Evolutionary conservation across 208 protist species (phyloP).

Genomic region (Leishmania aethiopica): DNA sequence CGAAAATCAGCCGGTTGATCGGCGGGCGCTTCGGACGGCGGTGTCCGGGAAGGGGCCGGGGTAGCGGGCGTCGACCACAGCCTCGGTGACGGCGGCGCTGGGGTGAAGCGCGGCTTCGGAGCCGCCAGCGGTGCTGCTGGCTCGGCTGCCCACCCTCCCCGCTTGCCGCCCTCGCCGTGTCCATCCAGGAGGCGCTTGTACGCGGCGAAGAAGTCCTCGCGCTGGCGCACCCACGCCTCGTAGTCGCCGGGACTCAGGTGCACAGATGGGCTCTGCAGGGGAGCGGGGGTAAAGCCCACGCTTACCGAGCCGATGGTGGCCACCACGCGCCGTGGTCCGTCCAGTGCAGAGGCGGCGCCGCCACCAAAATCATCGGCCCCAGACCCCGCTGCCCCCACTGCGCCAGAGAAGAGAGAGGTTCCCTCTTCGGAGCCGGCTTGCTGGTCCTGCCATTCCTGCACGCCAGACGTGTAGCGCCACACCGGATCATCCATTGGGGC

Average conservation of each 20-base stretch:
- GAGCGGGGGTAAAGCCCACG: slow-evolving; percentile 46
- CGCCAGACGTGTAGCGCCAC: slow-evolving; percentile 28
- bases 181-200: slow-evolving; percentile 27
- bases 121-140: slow-evolving; percentile 2
- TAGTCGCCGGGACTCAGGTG: slow-evolving; percentile 46
- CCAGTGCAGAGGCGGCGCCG: neutral
- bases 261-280: slow-evolving; percentile 51
- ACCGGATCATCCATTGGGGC: slow-evolving; percentile 19
- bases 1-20: slow-evolving; percentile 4
- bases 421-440: slow-evolving; percentile 13
- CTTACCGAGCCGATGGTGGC: slow-evolving; percentile 56
- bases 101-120: slow-evolving; percentile 14
- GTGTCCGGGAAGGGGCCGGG: neutral
- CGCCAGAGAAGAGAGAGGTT: slow-evolving; percentile 6
- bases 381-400: neutral
- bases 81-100: slow-evolving; percentile 1
- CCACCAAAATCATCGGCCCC: slow-evolving; percentile 6
- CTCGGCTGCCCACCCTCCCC: neutral
- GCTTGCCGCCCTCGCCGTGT: neutral
- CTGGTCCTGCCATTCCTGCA: slow-evolving; percentile 45
- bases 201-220: slow-evolving; percentile 65
- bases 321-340: slow-evolving; percentile 34
- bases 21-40: neutral
- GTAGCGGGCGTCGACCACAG: neutral
- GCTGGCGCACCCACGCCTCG: slow-evolving; percentile 50